Percentiles rank a stretch among this genome's conserved stretches.
Evolutionary conservation across 306 rosid genomes (phyloP).

Genomic region (Luffa acutangula): DNA sequence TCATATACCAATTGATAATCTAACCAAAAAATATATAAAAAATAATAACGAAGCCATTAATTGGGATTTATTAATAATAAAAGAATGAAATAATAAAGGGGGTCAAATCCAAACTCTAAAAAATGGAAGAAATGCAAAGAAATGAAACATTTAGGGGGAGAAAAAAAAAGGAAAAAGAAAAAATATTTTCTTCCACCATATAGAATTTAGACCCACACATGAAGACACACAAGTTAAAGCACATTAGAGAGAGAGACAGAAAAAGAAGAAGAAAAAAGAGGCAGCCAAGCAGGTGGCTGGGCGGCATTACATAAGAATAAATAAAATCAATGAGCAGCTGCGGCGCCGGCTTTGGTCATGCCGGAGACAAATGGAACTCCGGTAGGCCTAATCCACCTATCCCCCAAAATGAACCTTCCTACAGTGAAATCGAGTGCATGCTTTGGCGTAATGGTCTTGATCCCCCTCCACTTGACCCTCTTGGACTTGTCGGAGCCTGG

Average conservation of each 20-base stretch:
- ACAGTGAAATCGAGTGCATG: slow-evolving; percentile 19
- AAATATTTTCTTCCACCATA: neutral
- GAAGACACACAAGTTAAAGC: neutral
- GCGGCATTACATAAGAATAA: neutral
- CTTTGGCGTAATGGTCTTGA: slow-evolving; percentile 28
- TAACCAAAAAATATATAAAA: too few species aligned
- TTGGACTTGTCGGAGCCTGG: slow-evolving; percentile 32
- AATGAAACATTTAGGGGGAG: neutral
- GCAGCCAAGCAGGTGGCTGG: neutral
- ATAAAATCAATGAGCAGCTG: neutral
- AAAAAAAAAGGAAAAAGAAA: neutral
- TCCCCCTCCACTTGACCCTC: slow-evolving; percentile 57
- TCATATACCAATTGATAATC: too few species aligned
- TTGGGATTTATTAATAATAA: too few species aligned
- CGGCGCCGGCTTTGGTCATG: neutral
- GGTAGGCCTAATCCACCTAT: slow-evolving; percentile 42
- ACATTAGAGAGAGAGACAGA: neutral
- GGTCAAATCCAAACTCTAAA: neutral
- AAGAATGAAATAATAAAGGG: too few species aligned
- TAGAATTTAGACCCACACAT: neutral
- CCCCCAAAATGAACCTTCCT: slow-evolving; percentile 22
- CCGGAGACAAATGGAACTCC: slow-evolving; percentile 40
- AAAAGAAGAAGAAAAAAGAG: neutral
- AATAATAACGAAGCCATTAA: too few species aligned
- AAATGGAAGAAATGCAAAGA: neutral